Evolutionary conservation across 2,329 filamentous ascomycete species (phyloP), one percentile per base, ranked within the genome.

Genomic region (Trichoderma arundinaceum): DNA sequence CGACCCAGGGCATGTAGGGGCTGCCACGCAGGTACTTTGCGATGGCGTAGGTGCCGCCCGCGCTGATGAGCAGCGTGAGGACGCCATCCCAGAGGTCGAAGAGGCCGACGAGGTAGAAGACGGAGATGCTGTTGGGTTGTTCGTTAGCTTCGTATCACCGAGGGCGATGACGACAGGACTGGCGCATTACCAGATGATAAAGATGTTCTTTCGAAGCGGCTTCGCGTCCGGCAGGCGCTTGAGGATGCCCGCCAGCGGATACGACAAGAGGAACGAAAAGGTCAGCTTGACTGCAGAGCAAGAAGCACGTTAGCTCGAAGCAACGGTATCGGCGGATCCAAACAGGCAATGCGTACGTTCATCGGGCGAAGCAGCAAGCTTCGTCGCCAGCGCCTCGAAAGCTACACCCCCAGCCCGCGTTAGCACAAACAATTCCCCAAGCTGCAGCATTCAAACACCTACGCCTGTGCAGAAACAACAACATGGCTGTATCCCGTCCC

Each of bases 1-100:
- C 93, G 57, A 97, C 84, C 95, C 95, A 99, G 81, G 95, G 95
- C 95, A 99, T 99, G 75, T 94, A 92, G 0, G 92, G 92, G 19
- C 92, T 94, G 41, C 77, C 78, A 70, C 92, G 86, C 51, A 98
- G 82, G 75, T 89, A 94, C 70, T 90, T 88, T 60, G 94, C 91
- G 71, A 99, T 95, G 69, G 85, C 82, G 75, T 97, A 99, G 58
- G 92, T 87, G 57, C 88, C 94, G 17, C 84, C 86, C 0, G 94
- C 88, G 74, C 92, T 93, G 75, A 96, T 88, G 66, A 91, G 76
- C 44, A 99, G 81, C 2, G 94, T 97, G 44, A 86, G 85, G 13
- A 96, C 79, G 64, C 95, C 96, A 77, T 80, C 83, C 94, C 94
- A 98, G 54, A 99, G 85, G 74, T 96, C 91, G 78, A 96, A 99